Evolutionary conservation across 345 rosid genomes (phyloP).

Genomic region (Kernera saxatilis): DNA sequence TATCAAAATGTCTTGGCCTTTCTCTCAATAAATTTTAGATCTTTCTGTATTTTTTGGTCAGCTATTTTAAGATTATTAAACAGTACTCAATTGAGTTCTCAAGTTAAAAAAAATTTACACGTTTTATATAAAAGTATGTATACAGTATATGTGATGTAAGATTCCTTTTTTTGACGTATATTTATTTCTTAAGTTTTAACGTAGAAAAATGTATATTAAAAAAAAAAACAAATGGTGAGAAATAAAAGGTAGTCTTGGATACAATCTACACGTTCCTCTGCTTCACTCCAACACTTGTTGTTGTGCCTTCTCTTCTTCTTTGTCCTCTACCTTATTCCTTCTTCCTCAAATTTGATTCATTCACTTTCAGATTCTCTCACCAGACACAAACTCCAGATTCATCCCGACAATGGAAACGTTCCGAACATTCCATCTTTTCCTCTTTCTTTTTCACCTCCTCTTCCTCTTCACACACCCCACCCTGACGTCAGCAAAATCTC

Average conservation of each 20-base stretch:
- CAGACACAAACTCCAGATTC: slow-evolving; percentile 22
- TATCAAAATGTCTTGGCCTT: background rate
- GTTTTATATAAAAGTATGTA: background rate
- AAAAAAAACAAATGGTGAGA: background rate
- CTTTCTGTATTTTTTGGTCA: background rate
- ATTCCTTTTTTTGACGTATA: background rate
- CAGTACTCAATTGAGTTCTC: background rate
- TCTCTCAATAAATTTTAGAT: background rate
- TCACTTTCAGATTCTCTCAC: slow-evolving; percentile 18
- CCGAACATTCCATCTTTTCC: slow-evolving; percentile 15
- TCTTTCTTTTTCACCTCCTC: background rate
- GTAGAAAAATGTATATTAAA: background rate
- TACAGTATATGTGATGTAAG: background rate
- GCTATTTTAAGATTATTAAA: background rate
- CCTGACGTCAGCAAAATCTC: slow-evolving; percentile 32
- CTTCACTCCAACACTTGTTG: slow-evolving; percentile 23
- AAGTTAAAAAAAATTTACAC: background rate
- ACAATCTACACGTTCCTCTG: slow-evolving; percentile 12
- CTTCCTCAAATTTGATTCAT: slow-evolving; percentile 1
- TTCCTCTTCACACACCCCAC: slow-evolving; percentile 12
- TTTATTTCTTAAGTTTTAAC: background rate
- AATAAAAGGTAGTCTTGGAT: background rate
- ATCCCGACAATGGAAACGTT: slow-evolving; percentile 30
- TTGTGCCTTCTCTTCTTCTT: background rate
- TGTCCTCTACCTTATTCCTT: background rate